A percentile compares a stretch with the other conserved stretches of the same genome.
phyloP scores from a whole-genome alignment of 257 asterid genomes.

The Nicotiana paniculata region DNA sequence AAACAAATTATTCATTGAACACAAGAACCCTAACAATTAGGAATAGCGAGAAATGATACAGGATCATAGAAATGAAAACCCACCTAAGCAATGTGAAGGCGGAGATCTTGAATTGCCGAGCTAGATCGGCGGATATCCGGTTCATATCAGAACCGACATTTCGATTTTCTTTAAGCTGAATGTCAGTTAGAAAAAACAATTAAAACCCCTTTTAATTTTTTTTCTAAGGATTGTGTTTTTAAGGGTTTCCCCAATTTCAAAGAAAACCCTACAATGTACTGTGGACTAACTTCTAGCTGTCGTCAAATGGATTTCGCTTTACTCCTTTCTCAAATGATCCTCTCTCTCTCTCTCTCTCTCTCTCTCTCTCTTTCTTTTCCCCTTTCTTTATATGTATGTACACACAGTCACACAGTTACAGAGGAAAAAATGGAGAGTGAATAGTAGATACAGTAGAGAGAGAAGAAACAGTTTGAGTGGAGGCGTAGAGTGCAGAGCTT shows the following conservation, averaged over 20 bases:
- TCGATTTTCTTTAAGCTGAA: neutral
- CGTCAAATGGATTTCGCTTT: conserved; percentile 20
- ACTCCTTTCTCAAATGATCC: conserved; percentile 19
- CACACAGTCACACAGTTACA: neutral
- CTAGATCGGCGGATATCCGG: conserved; percentile 40
- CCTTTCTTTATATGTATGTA: conserved; percentile 6
- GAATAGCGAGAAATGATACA: neutral
- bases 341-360: conserved; percentile 7
- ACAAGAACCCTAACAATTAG: conserved; percentile 1
- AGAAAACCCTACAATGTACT: conserved; percentile 22
- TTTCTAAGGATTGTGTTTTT: neutral
- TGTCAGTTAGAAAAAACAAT: neutral
- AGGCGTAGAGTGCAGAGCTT: neutral
- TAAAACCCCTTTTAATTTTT: neutral
- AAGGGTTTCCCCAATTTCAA: conserved; percentile 9
- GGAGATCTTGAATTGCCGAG: conserved; percentile 42
- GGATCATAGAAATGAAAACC: conserved; percentile 34
- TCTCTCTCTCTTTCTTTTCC: neutral
- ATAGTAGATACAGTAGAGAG: conserved; percentile 4
- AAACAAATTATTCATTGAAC: neutral
- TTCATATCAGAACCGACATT: conserved; percentile 22
- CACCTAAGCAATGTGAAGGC: conserved; percentile 34
- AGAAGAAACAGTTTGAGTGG: neutral
- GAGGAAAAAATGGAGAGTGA: neutral
- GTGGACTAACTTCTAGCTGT: neutral